A percentile compares a stretch with the other conserved stretches of the same genome.
phyloP scores from a whole-genome alignment of 225 moss, liverwort and hornwort species.

The Physcomitrium patens region DNA sequence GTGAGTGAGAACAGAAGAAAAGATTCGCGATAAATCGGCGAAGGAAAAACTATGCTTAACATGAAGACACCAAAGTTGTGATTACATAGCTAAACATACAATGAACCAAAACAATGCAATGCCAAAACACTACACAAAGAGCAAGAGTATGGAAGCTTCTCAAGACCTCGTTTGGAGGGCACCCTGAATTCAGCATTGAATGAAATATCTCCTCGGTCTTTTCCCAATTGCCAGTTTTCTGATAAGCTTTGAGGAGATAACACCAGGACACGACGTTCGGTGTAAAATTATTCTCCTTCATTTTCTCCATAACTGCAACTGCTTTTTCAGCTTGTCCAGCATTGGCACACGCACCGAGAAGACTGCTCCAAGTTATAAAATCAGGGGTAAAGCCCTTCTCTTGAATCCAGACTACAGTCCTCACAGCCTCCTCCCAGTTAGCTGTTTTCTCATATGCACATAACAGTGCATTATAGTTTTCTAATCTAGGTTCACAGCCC shows the following conservation, averaged over 20 bases:
- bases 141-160: no score
- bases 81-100: no score
- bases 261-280: constrained; percentile 68
- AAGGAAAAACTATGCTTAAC: no score
- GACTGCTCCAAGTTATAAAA: constrained; percentile 59
- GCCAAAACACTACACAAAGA: no score
- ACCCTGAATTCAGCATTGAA: constrained; percentile 64
- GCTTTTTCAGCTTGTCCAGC: constrained; percentile 62
- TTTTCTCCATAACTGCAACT: constrained; percentile 53
- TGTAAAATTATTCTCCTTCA: constrained; percentile 49
- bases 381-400: constrained; percentile 52
- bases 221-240: constrained; percentile 61
- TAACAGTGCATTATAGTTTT: constrained; percentile 61
- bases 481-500: constrained; percentile 42
- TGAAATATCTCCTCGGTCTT: constrained; percentile 52
- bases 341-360: constrained; percentile 66
- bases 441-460: constrained; percentile 58
- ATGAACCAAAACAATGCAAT: no score
- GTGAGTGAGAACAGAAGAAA: no score
- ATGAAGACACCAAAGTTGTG: no score
- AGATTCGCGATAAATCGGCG: no score
- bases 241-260: constrained; percentile 58
- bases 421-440: constrained; percentile 63
- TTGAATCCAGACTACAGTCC: constrained; percentile 63
- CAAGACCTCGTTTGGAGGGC: constrained; percentile 61